phyloP scores from a whole-genome alignment of 202 grass and related monocot genomes.

The Setaria viridis region DNA sequence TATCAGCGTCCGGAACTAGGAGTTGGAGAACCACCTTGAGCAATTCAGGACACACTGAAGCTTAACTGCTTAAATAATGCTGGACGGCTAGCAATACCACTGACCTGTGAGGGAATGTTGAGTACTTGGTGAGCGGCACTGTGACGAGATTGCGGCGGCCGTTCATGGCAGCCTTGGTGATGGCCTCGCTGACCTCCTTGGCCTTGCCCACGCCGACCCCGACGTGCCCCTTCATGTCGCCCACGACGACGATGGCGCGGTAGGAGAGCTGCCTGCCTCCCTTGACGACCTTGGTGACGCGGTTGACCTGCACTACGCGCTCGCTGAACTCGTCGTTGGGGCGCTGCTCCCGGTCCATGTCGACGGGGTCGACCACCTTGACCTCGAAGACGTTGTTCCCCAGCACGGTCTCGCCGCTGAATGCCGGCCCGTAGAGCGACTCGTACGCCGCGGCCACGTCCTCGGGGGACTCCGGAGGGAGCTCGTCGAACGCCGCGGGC shows the following conservation, averaged over 20 bases:
- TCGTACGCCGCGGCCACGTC: conserved; percentile 69
- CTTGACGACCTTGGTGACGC: conserved; percentile 94
- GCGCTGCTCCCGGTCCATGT: conserved; percentile 67
- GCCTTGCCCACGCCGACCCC: conserved; percentile 93
- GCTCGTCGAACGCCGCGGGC: conserved; percentile 72
- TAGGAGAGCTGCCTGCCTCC: conserved; percentile 85
- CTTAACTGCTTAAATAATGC: not conserved
- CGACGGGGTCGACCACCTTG: conserved; percentile 63
- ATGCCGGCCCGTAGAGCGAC: conserved; percentile 80
- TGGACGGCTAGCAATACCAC: not conserved
- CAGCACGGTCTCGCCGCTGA: conserved; percentile 71
- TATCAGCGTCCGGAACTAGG: not conserved
- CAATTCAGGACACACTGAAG: conserved; percentile 24
- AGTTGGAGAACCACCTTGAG: not conserved
- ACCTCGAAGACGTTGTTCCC: conserved; percentile 80
- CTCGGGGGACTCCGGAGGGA: conserved; percentile 75
- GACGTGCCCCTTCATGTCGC: conserved; percentile 86
- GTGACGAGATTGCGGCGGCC: conserved; percentile 80
- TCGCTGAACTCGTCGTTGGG: conserved; percentile 83
- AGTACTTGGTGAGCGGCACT: conserved; percentile 88
- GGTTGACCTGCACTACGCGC: conserved; percentile 78
- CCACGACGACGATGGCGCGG: conserved; percentile 76
- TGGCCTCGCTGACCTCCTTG: conserved; percentile 78
- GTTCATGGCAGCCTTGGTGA: conserved; percentile 88
- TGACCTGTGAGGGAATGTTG: conserved; percentile 92